Conservation (phyloP, 2,329 filamentous ascomycete genomes). For the Apiospora arundinis region DNA sequence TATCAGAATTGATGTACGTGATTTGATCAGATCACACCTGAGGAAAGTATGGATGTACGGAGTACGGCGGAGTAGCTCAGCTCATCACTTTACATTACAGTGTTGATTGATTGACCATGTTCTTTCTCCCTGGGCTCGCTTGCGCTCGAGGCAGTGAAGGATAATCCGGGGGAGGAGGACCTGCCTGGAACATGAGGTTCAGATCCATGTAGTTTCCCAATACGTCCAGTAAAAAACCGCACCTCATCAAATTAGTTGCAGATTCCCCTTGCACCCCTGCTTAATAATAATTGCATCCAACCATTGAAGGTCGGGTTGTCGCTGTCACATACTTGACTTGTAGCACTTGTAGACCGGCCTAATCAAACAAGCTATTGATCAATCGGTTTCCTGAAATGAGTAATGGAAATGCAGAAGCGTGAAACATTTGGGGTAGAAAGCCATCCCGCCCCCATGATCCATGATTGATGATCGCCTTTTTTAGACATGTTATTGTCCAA, state of each 20-base stretch:
- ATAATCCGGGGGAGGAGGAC: not conserved
- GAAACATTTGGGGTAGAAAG: not conserved
- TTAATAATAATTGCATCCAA: constrained; percentile 2
- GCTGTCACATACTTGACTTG: not conserved
- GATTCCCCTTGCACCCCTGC: not conserved
- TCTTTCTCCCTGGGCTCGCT: not conserved
- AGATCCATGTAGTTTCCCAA: constrained; percentile 14
- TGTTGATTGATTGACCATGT: not conserved
- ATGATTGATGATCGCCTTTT: not conserved
- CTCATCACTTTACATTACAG: not conserved
- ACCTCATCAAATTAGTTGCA: constrained; percentile 4
- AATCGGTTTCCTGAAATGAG: not conserved
- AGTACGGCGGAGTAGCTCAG: too few relatives aligned
- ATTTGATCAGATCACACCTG: too few relatives aligned
- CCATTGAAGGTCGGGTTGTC: too few relatives aligned
- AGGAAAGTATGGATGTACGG: too few relatives aligned
- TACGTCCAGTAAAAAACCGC: not conserved
- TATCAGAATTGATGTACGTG: not conserved
- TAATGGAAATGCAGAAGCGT: not conserved
- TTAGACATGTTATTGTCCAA: not conserved
- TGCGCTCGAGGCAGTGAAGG: not conserved
- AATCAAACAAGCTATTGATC: not conserved
- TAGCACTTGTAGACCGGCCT: too few relatives aligned
- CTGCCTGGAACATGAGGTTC: not conserved
- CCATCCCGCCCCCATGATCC: not conserved